phyloP scores from a whole-genome alignment of 1,284 basidiomycete species.

The Irpex sp. region DNA sequence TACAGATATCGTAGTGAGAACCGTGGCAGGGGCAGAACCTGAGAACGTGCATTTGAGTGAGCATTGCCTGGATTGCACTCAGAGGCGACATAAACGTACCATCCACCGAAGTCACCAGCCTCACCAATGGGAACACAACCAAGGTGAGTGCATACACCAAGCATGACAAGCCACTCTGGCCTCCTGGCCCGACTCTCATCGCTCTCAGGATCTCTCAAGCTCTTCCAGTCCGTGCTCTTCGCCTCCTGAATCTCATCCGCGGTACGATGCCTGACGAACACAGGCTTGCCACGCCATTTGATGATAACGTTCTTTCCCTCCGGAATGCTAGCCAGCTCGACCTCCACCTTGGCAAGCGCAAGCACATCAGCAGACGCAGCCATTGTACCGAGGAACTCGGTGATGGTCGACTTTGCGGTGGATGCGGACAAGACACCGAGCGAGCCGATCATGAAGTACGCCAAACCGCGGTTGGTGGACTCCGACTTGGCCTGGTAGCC shows the following conservation, averaged over 20 bases:
- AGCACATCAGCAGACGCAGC: constrained; percentile 97
- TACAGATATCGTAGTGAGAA: constrained; percentile 95
- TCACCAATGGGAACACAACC: constrained; percentile 99
- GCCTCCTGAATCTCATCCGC: constrained; percentile 93
- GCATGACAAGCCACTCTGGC: constrained; percentile 98
- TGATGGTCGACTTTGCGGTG: constrained; percentile 90
- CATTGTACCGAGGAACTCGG: constrained; percentile 96
- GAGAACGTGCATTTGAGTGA: constrained; percentile 6
- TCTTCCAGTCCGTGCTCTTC: constrained; percentile 79
- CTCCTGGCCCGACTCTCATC: constrained; percentile 90
- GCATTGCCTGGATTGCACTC: constrained; percentile 12
- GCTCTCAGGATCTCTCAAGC: constrained; percentile 88
- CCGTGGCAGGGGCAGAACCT: constrained; percentile 98
- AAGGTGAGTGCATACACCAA: constrained; percentile 97
- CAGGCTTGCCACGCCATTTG: constrained; percentile 99
- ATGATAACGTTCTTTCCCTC: constrained; percentile 98
- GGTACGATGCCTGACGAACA: constrained; percentile 98
- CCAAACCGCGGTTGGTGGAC: constrained; percentile 77
- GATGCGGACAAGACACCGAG: constrained; percentile 93
- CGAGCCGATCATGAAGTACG: constrained; percentile 97
- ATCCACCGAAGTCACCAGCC: constrained; percentile 97
- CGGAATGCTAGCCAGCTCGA: constrained; percentile 88
- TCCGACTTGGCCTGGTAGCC: constrained; percentile 76
- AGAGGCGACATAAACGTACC: constrained; percentile 46
- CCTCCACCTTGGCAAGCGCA: constrained; percentile 97